These are phyloP conservation scores for Endoconidiophora polonica DNA, from an alignment of 2,329 filamentous ascomycete genomes.

Conservation along the genomic window DNA sequence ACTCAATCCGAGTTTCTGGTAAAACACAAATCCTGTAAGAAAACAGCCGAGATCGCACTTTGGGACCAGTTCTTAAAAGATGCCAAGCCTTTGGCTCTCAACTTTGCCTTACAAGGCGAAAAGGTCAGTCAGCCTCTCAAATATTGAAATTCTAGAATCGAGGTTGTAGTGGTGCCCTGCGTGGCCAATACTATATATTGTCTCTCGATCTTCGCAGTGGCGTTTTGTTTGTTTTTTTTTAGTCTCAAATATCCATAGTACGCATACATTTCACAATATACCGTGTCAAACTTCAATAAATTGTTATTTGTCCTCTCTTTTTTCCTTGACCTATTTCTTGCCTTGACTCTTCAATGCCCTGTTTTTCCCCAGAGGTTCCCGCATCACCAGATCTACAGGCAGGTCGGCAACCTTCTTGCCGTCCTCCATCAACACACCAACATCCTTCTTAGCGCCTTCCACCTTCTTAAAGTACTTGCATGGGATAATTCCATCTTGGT, in stretches of 20 bases:
- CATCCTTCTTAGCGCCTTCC: constrained; percentile 39
- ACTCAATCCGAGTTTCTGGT: too few species aligned
- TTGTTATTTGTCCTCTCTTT: constrained; percentile 11
- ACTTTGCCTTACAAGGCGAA: too few species aligned
- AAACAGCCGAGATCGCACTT: too few species aligned
- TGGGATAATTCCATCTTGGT: constrained; percentile 44
- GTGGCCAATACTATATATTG: too few species aligned
- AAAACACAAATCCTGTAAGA: too few species aligned
- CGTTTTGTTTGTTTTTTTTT: neutral
- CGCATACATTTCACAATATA: too few species aligned
- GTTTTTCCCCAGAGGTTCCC: constrained; percentile 31
- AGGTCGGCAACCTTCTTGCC: constrained; percentile 52
- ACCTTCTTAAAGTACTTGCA: constrained; percentile 56
- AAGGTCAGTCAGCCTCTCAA: too few species aligned
- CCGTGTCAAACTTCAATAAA: neutral
- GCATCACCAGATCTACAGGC: constrained; percentile 38
- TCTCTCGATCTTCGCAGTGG: too few species aligned
- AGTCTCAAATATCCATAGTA: neutral
- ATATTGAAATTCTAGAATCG: too few species aligned
- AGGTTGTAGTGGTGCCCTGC: too few species aligned
- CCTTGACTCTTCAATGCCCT: constrained; percentile 17
- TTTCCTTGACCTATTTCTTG: constrained; percentile 2
- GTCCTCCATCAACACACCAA: constrained; percentile 52
- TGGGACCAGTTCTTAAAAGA: too few species aligned
- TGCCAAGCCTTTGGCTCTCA: too few species aligned